Evolutionary conservation across 2,329 filamentous ascomycete genomes (phyloP), one percentile per base, ranked within the genome.

Genomic region (Golovinomyces cichoracearum): DNA sequence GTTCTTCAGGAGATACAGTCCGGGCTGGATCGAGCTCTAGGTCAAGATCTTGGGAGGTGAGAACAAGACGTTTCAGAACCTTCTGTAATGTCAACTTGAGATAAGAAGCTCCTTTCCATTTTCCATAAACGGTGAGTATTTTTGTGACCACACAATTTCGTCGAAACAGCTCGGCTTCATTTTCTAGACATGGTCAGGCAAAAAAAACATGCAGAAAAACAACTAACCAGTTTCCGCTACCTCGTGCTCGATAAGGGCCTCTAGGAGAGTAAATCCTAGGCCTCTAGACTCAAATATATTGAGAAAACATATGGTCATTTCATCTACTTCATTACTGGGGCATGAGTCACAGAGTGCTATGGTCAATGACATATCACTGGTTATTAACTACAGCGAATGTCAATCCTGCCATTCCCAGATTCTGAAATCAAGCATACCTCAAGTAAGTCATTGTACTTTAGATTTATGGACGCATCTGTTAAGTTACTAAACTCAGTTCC

Each of bases 141-240:
- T 80, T 81, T 1, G 77, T 80, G n/a, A 75, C 73, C 1, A 81
- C 76, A 54, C 75, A 80, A 27, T 77, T 78, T 46, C 76, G 67
- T n/a, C 77, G 69, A 10, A 81, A 62, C 21, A 81, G 66, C 55
- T 81, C 77, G 1, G 76, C 70, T 57, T 80, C 77, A 48, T 76
- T 80, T 58, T 80, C 77, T 69, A 50, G 29, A 29, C 2, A 33
- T 7, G 37, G 22, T 55, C 44, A 52, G 50, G 45, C 7, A 31
- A 23, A 22, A 7, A 47, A 9, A 2, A 48, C 7, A 44, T 45
- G 5, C 2, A 38, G 41, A 23, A n/a, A 13, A 45, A 3, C 15
- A 29, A 5, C 63, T 42, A 58, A 73, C 72, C 72, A 5, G 76
- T 80, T 47, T 78, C 74, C 52, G 78, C 72, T 44, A 81, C 71